A percentile compares a stretch with the other conserved stretches of the same genome.
Evolutionary conservation across 139 green algal species (phyloP).

Genomic region (Coelastrella sp.): DNA sequence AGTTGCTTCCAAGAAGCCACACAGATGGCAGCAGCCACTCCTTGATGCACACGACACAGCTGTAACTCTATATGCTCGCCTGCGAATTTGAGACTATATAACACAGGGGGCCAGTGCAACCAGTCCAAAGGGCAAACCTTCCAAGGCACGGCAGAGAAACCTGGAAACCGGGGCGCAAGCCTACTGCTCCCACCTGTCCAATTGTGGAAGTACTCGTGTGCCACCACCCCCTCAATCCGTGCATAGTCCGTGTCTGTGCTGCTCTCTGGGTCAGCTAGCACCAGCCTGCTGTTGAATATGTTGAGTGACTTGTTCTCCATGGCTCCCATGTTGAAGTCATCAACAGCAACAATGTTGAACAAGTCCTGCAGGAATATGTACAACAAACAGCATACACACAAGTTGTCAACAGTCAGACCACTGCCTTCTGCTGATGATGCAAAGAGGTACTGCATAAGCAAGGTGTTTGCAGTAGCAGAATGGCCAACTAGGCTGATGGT

Average conservation of each 20-base stretch:
- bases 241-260: constrained; percentile 95
- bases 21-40: not conserved
- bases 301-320: constrained; percentile 99
- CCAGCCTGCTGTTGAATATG: constrained; percentile 93
- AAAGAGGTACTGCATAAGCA: too few relatives aligned
- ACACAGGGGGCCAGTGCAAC: too few relatives aligned
- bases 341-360: constrained; percentile 95
- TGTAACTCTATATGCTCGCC: not conserved
- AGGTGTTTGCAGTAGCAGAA: too few relatives aligned
- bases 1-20: not conserved
- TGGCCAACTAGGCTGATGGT: too few relatives aligned
- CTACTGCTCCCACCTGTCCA: constrained; percentile 77
- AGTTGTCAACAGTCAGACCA: not conserved
- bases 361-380: constrained; percentile 59
- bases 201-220: constrained; percentile 98
- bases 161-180: too few relatives aligned
- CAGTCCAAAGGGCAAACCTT: too few relatives aligned
- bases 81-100: too few relatives aligned
- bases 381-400: not conserved
- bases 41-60: not conserved
- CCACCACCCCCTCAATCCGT: constrained; percentile 93
- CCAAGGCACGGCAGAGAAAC: too few relatives aligned
- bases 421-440: too few relatives aligned
- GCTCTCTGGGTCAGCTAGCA: constrained; percentile 93
- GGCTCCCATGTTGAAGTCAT: constrained; percentile 99